phyloP scores from a whole-genome alignment of 1,284 basidiomycete genomes.

The Ganoderma meredithae region DNA sequence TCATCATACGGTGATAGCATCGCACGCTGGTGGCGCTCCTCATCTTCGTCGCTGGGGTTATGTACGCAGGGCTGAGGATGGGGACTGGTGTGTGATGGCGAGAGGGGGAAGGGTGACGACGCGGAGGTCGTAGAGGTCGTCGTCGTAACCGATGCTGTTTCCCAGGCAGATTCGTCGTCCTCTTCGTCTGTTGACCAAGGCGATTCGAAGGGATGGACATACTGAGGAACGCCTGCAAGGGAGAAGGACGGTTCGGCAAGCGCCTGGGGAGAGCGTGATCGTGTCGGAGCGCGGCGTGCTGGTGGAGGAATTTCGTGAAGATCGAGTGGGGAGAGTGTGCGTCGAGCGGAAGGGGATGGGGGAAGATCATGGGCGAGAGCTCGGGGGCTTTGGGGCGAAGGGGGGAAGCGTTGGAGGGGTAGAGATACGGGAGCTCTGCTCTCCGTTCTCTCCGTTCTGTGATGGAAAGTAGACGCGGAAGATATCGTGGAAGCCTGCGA shows the following conservation, averaged over 20 bases:
- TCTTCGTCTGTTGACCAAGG: conserved; percentile 76
- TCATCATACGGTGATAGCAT: conserved; percentile 38
- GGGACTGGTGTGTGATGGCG: conserved; percentile 42
- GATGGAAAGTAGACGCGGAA: conserved; percentile 39
- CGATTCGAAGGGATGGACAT: conserved; percentile 43
- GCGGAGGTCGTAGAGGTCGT: conserved; percentile 63
- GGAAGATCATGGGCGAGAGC: conserved; percentile 42
- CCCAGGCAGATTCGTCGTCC: conserved; percentile 79
- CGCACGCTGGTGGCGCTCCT: conserved; percentile 38
- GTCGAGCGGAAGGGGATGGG: conserved; percentile 33
- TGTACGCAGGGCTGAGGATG: conserved; percentile 40
- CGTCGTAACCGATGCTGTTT: conserved; percentile 69
- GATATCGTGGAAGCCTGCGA: conserved; percentile 37
- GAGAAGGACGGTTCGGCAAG: conserved; percentile 32
- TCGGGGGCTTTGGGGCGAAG: conserved; percentile 44
- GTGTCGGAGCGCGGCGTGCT: conserved; percentile 27
- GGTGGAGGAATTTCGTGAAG: conserved; percentile 38
- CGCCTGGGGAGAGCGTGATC: conserved; percentile 34
- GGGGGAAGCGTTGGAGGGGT: conserved; percentile 54
- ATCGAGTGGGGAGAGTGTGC: conserved; percentile 29
- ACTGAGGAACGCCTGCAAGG: conserved; percentile 41
- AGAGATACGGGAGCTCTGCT: conserved; percentile 34
- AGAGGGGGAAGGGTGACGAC: conserved; percentile 47
- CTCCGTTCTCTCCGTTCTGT: conserved; percentile 24
- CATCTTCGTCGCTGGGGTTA: conserved; percentile 48